Percentiles rank a stretch among this genome's conserved stretches.
Conservation (phyloP, 345 rosid genomes). For the Populus pruinosa region DNA sequence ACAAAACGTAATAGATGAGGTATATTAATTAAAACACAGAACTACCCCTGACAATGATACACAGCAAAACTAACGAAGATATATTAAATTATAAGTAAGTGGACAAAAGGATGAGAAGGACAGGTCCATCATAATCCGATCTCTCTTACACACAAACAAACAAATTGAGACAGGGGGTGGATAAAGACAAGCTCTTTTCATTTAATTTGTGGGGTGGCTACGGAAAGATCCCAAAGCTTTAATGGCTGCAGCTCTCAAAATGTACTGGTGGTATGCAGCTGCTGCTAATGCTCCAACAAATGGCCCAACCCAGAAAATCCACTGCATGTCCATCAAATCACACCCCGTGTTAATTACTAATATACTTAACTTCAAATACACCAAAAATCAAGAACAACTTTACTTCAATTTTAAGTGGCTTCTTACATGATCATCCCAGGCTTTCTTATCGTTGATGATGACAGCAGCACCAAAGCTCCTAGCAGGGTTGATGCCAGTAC, state of each 20-base stretch:
- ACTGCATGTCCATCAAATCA: slow-evolving; percentile 29
- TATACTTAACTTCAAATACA: not conserved
- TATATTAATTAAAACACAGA: not conserved
- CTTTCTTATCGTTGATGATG: slow-evolving; percentile 44
- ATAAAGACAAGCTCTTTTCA: not conserved
- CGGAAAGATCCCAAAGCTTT: slow-evolving; percentile 69
- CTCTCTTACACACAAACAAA: slow-evolving; percentile 30
- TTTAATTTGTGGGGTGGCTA: slow-evolving; percentile 51
- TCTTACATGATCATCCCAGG: slow-evolving; percentile 61
- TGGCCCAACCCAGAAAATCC: slow-evolving; percentile 79
- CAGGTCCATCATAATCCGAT: slow-evolving; percentile 7
- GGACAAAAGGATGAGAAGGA: not conserved
- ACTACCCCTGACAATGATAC: slow-evolving; percentile 29
- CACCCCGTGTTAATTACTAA: not conserved
- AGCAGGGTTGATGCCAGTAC: slow-evolving; percentile 71
- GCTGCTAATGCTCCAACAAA: slow-evolving; percentile 71
- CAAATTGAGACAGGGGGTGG: slow-evolving; percentile 2
- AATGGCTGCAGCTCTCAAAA: slow-evolving; percentile 56
- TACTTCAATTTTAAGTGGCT: not conserved
- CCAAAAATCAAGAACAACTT: not conserved
- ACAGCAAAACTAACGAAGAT: slow-evolving; percentile 15
- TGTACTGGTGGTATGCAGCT: slow-evolving; percentile 57
- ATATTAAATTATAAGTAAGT: slow-evolving; percentile 2
- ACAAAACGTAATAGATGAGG: not conserved
- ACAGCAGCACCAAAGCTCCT: slow-evolving; percentile 68